Conservation (phyloP, 2,329 filamentous ascomycete genomes). For the Fusarium sublunatum region DNA sequence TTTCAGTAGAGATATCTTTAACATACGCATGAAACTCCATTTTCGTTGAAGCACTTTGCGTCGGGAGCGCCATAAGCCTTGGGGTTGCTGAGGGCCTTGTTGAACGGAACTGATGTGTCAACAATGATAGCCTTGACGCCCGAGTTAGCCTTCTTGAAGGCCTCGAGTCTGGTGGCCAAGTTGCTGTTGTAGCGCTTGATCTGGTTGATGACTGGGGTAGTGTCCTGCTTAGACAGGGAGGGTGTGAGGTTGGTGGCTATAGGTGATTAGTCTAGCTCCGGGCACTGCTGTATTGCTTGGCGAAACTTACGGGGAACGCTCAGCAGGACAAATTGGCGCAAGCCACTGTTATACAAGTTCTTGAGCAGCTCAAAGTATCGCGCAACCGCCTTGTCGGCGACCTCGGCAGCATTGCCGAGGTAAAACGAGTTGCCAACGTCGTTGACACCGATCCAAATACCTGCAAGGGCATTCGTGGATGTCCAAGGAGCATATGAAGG, state of each 20-base stretch:
- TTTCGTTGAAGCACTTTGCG: conserved; percentile 55
- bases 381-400: conserved; percentile 56
- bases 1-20: accelerated
- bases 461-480: conserved; percentile 56
- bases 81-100: conserved; percentile 56
- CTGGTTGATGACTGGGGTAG: conserved; percentile 47
- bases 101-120: conserved; percentile 56
- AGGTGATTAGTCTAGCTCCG: neutral
- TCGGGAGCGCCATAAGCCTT: conserved; percentile 55
- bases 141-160: conserved; percentile 51
- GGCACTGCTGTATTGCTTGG: accelerated
- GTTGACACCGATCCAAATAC: conserved; percentile 67
- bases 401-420: conserved; percentile 42
- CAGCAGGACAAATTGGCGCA: conserved; percentile 68
- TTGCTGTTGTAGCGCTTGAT: conserved; percentile 55
- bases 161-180: conserved; percentile 44
- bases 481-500: conserved; percentile 56
- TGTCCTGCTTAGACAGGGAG: conserved; percentile 44
- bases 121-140: conserved; percentile 52
- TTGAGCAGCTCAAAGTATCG: conserved; percentile 57
- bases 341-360: conserved; percentile 63
- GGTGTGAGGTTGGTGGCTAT: conserved; percentile 57
- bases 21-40: conserved; percentile 56
- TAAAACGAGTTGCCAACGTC: conserved; percentile 64
- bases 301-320: conserved; percentile 62